Percentiles rank a stretch among this genome's conserved stretches.
These are phyloP conservation scores for Fusarium poae DNA, from an alignment of 2,329 filamentous ascomycete genomes.

Conservation along the genomic window DNA sequence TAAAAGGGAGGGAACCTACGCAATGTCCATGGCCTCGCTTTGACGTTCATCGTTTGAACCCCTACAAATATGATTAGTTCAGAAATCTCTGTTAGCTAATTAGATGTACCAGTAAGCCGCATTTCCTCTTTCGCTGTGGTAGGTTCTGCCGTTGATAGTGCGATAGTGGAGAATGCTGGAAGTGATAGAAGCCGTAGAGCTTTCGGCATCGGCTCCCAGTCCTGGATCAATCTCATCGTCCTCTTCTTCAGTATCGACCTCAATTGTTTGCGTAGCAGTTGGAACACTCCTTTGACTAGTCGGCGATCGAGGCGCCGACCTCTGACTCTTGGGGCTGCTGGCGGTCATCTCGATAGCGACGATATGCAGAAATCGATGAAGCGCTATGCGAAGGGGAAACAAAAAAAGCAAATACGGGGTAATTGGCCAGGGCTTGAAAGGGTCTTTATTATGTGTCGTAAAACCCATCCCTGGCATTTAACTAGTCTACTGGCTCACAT, in stretches of 20 bases:
- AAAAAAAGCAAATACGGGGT: neutral
- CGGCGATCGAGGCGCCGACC: neutral
- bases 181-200: slow-evolving; percentile 22
- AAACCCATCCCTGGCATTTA: neutral
- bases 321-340: slow-evolving; percentile 13
- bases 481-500: too few species aligned
- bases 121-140: slow-evolving; percentile 25
- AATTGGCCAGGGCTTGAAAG: neutral
- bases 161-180: slow-evolving; percentile 29
- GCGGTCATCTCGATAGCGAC: neutral
- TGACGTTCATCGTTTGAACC: slow-evolving; percentile 28
- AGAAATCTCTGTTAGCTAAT: accelerated
- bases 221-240: slow-evolving; percentile 18
- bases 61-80: neutral
- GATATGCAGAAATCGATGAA: neutral
- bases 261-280: neutral
- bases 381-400: neutral
- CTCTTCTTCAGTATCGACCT: slow-evolving; percentile 13
- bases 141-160: slow-evolving; percentile 24
- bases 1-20: neutral
- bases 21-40: slow-evolving; percentile 25
- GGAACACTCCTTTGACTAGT: neutral
- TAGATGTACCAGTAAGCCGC: slow-evolving; percentile 14
- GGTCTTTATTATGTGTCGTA: slow-evolving; percentile 10
- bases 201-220: slow-evolving; percentile 14